Percentiles rank a stretch among this genome's conserved stretches.
Evolutionary conservation across 371 early-diverging fungal species (phyloP).

Genomic region (Mucor saturninus): DNA sequence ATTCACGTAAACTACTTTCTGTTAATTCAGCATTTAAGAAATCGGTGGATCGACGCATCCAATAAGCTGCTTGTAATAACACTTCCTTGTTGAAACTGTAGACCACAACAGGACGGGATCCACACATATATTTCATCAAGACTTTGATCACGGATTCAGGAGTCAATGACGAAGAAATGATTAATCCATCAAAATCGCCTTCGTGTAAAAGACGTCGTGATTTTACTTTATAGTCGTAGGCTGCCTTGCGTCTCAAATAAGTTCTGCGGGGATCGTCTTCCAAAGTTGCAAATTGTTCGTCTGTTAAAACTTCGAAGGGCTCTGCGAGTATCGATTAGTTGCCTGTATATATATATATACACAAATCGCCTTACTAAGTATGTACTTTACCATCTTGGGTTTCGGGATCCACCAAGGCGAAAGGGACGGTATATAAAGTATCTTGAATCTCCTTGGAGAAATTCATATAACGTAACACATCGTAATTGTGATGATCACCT

Average conservation of each 20-base stretch:
- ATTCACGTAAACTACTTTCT: constrained; percentile 89
- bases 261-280: constrained; percentile 28
- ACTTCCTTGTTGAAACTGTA: constrained; percentile 86
- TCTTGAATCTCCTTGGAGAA: constrained; percentile 58
- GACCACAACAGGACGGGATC: constrained; percentile 86
- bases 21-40: constrained; percentile 83
- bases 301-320: constrained; percentile 36
- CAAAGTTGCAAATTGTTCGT: constrained; percentile 39
- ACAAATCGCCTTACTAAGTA: not conserved
- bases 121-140: constrained; percentile 71
- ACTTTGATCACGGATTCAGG: constrained; percentile 71
- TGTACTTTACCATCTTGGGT: constrained; percentile 56
- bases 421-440: constrained; percentile 71
- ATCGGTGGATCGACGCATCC: constrained; percentile 71
- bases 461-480: constrained; percentile 83
- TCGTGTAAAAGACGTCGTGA: constrained; percentile 46
- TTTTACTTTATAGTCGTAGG: constrained; percentile 28
- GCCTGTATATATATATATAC: no score
- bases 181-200: constrained; percentile 73
- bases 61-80: constrained; percentile 69
- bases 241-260: constrained; percentile 45
- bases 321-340: constrained; percentile 22
- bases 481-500: constrained; percentile 77
- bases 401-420: constrained; percentile 61
- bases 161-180: constrained; percentile 81